Evolutionary conservation across 176 grass and related monocot species (phyloP).

Genomic region (Carex scoparia): DNA sequence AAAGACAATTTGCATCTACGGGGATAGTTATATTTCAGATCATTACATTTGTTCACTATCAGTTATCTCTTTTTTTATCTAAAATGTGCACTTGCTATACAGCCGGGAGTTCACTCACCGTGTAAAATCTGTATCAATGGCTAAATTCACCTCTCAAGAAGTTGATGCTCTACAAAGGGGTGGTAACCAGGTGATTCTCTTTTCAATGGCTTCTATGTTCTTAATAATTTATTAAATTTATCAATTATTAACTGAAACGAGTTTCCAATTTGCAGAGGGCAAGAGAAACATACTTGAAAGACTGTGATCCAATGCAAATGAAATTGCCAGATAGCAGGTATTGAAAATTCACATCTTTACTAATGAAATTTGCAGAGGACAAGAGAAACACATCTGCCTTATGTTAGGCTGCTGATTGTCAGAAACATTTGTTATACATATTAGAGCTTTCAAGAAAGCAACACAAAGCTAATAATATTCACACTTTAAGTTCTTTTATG

Average conservation of each 20-base stretch:
- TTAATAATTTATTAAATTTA: neutral
- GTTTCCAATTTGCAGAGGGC: slow-evolving; percentile 44
- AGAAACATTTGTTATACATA: neutral
- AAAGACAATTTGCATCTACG: neutral
- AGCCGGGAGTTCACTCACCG: slow-evolving; percentile 93
- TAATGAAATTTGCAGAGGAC: too few relatives aligned
- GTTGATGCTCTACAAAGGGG: slow-evolving; percentile 75
- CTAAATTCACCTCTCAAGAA: slow-evolving; percentile 68
- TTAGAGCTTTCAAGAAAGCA: neutral
- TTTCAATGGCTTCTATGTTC: neutral
- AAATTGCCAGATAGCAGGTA: slow-evolving; percentile 69
- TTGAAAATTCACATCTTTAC: neutral
- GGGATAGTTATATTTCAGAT: neutral
- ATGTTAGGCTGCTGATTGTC: neutral
- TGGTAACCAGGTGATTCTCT: slow-evolving; percentile 70
- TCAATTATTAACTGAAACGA: neutral
- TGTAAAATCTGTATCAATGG: slow-evolving; percentile 87
- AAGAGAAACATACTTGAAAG: slow-evolving; percentile 63
- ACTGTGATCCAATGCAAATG: slow-evolving; percentile 57
- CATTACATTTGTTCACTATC: neutral
- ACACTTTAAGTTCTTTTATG: neutral
- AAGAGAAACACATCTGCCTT: neutral
- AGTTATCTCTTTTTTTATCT: neutral
- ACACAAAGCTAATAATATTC: neutral
- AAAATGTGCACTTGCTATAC: slow-evolving; percentile 1